Evolutionary conservation across 2,329 filamentous ascomycete species (phyloP).

Genomic region (Pezicula neosporulosa): DNA sequence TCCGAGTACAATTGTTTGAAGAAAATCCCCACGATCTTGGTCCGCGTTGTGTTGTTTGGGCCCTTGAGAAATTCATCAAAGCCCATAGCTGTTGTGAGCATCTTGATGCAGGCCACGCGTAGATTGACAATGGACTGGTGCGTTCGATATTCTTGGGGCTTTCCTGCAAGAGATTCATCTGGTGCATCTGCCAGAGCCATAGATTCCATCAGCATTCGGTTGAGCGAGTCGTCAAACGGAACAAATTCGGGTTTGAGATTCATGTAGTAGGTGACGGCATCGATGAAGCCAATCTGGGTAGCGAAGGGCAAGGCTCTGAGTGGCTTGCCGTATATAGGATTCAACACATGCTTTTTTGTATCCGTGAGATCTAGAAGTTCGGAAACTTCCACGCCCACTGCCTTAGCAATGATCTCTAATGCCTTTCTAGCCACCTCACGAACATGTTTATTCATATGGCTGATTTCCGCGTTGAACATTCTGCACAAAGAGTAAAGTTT

Average conservation of each 20-base stretch:
- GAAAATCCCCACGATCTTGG: slow-evolving; percentile 86
- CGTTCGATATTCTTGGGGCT: slow-evolving; percentile 91
- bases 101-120: slow-evolving; percentile 87
- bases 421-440: slow-evolving; percentile 81
- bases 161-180: slow-evolving; percentile 88
- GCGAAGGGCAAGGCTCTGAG: slow-evolving; percentile 88
- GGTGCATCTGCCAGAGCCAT: slow-evolving; percentile 91
- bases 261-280: slow-evolving; percentile 94
- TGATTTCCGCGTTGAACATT: slow-evolving; percentile 82
- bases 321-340: slow-evolving; percentile 93
- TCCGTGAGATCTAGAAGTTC: slow-evolving; percentile 88
- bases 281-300: slow-evolving; percentile 96
- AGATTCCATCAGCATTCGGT: slow-evolving; percentile 87
- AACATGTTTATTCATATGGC: slow-evolving; percentile 94
- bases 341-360: slow-evolving; percentile 84
- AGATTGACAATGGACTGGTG: slow-evolving; percentile 90
- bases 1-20: slow-evolving; percentile 97
- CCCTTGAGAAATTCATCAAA: slow-evolving; percentile 87
- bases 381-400: slow-evolving; percentile 74
- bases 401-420: slow-evolving; percentile 76
- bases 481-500: slow-evolving; percentile 75
- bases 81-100: slow-evolving; percentile 88
- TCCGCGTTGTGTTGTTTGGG: slow-evolving; percentile 61
- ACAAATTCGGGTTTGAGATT: slow-evolving; percentile 85
- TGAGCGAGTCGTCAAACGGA: slow-evolving; percentile 86